phyloP scores from a whole-genome alignment of 257 asterid species.

The Rehmannia glutinosa region DNA sequence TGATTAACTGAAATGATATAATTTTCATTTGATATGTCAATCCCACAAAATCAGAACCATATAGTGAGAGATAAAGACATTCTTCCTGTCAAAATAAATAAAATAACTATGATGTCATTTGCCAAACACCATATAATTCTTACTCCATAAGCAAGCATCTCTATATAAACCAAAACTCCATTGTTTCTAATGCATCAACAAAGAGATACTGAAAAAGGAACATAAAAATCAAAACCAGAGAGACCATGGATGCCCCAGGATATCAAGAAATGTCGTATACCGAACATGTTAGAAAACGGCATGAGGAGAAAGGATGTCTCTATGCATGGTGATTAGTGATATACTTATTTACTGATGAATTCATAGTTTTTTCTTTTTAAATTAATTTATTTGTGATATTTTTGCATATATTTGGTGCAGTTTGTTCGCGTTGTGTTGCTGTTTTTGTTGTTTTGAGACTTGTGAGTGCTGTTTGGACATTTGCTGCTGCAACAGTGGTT shows the following conservation, averaged over 20 bases:
- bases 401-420: slow-evolving; percentile 22
- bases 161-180: neutral
- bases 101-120: neutral
- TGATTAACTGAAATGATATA: too few relatives aligned
- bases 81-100: neutral
- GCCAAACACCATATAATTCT: neutral
- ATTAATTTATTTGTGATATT: neutral
- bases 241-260: slow-evolving; percentile 25
- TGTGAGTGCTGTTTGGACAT: slow-evolving; percentile 37
- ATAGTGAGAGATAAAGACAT: slow-evolving; percentile 8
- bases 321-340: slow-evolving; percentile 27
- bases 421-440: slow-evolving; percentile 36
- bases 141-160: slow-evolving; percentile 19
- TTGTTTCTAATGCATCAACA: neutral
- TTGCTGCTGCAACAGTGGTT: slow-evolving; percentile 24
- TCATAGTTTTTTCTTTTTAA: neutral
- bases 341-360: neutral
- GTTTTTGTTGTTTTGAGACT: slow-evolving; percentile 39
- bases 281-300: slow-evolving; percentile 22
- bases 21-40: neutral
- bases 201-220: neutral
- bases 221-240: neutral
- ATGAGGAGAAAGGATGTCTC: slow-evolving; percentile 33
- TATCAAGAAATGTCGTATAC: slow-evolving; percentile 28
- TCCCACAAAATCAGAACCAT: neutral